Evolutionary conservation across 1,284 basidiomycete genomes (phyloP).

Genomic region (Tilletia horrida): DNA sequence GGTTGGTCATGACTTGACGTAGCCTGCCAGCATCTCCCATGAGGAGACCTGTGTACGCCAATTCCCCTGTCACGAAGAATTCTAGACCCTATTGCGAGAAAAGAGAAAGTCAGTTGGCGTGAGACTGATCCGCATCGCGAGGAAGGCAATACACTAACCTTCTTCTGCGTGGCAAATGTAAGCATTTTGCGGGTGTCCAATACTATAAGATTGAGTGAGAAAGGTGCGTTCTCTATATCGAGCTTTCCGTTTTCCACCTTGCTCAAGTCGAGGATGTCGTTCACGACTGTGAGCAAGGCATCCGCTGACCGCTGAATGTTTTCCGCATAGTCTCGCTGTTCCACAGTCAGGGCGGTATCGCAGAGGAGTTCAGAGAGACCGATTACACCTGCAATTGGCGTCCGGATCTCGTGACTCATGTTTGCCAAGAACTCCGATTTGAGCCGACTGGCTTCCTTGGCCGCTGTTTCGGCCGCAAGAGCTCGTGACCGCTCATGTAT

Average conservation of each 20-base stretch:
- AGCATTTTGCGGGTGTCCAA: conserved; percentile 54
- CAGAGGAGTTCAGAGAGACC: conserved; percentile 53
- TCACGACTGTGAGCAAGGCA: conserved; percentile 58
- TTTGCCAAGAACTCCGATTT: conserved; percentile 56
- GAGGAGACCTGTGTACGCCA: conserved; percentile 42
- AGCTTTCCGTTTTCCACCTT: conserved; percentile 58
- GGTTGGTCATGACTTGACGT: conserved; percentile 55
- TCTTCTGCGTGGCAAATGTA: conserved; percentile 52
- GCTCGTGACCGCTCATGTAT: conserved; percentile 51
- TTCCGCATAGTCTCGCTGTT: conserved; percentile 57
- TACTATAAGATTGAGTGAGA: conserved; percentile 55
- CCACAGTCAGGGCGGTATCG: conserved; percentile 30
- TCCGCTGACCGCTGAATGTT: conserved; percentile 58
- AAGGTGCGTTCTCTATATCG: conserved; percentile 56
- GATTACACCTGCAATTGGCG: conserved; percentile 56
- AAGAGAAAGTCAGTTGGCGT: not conserved
- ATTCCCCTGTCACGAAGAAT: conserved; percentile 47
- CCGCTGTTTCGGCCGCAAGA: conserved; percentile 54
- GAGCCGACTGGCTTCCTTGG: conserved; percentile 61
- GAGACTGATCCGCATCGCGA: not conserved
- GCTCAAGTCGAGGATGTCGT: conserved; percentile 58
- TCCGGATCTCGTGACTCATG: conserved; percentile 58
- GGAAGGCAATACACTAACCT: conserved; percentile 23
- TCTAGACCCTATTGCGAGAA: conserved; percentile 28
- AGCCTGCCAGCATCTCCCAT: conserved; percentile 47